These are phyloP conservation scores for Lentinula lateritia DNA, from an alignment of 768 basidiomycete species.

Conservation along the genomic window DNA sequence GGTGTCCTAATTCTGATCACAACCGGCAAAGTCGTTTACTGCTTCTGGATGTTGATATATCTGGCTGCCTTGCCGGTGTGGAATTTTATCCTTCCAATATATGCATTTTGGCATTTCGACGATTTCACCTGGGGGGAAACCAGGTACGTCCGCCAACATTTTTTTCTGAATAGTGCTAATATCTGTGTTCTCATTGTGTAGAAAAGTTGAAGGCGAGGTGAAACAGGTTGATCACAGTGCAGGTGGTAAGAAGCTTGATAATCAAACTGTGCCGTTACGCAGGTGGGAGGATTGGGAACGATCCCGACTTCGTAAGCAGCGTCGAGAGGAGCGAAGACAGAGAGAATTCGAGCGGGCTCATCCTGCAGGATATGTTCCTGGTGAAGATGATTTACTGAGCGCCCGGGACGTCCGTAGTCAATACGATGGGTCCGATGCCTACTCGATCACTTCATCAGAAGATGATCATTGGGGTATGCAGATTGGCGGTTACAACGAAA, in stretches of 20 bases:
- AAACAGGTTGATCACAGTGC: slow-evolving; percentile 76
- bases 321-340: slow-evolving; percentile 78
- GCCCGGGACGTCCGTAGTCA: slow-evolving; percentile 55
- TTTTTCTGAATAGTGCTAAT: slow-evolving; percentile 8
- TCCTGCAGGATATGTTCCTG: slow-evolving; percentile 58
- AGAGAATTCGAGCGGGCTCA: slow-evolving; percentile 77
- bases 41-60: slow-evolving; percentile 98
- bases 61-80: slow-evolving; percentile 89
- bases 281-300: slow-evolving; percentile 99
- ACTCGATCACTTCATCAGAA: slow-evolving; percentile 80
- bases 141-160: slow-evolving; percentile 45
- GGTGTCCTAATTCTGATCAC: slow-evolving; percentile 90
- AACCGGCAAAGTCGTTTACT: slow-evolving; percentile 90
- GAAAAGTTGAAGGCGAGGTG: slow-evolving; percentile 91
- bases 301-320: slow-evolving; percentile 85
- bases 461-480: slow-evolving; percentile 96
- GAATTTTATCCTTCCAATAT: slow-evolving; percentile 92
- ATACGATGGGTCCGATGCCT: slow-evolving; percentile 76
- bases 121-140: slow-evolving; percentile 99
- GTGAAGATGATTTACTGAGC: slow-evolving; percentile 59
- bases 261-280: slow-evolving; percentile 77
- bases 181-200: slow-evolving; percentile 23
- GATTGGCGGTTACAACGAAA: slow-evolving; percentile 93
- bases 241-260: slow-evolving; percentile 46
- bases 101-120: slow-evolving; percentile 99